Conservation (phyloP, 2,329 filamentous ascomycete species). For the Elsinoe fawcettii region DNA sequence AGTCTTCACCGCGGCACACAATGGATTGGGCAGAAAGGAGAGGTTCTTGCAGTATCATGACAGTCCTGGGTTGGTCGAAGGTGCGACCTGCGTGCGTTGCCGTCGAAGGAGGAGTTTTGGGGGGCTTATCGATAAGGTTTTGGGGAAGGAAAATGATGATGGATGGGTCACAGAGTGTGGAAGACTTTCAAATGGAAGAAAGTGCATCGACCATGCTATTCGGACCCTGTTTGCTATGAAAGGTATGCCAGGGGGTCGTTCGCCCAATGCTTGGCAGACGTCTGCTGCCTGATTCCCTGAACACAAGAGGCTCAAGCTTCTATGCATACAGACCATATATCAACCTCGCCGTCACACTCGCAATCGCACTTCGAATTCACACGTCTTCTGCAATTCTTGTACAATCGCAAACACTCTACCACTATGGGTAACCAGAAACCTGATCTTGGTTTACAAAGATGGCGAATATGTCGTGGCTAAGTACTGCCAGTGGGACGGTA, state of each 20-base stretch:
- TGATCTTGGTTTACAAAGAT: constrained; percentile 22
- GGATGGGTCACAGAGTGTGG: too few relatives aligned
- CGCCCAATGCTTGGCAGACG: neutral
- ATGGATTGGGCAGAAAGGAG: too few relatives aligned
- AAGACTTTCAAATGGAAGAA: too few relatives aligned
- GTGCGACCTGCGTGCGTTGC: too few relatives aligned
- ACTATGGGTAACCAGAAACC: constrained; percentile 20
- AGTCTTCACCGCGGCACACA: neutral
- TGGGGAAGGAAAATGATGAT: too few relatives aligned
- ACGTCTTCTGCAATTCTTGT: neutral
- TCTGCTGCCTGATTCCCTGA: neutral
- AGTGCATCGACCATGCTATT: too few relatives aligned
- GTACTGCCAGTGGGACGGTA: constrained; percentile 25
- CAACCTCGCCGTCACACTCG: neutral
- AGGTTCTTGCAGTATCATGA: too few relatives aligned
- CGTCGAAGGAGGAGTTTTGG: too few relatives aligned
- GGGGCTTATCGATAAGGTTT: too few relatives aligned
- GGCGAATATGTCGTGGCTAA: constrained; percentile 23
- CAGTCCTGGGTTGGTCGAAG: too few relatives aligned
- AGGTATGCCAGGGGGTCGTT: too few relatives aligned
- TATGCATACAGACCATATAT: neutral
- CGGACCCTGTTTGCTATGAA: too few relatives aligned
- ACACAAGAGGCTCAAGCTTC: neutral
- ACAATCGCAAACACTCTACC: neutral
- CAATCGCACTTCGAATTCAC: neutral